Percentiles rank a stretch among this genome's conserved stretches.
Conservation (phyloP, 495 filamentous ascomycete genomes). For the Annulohypoxylon nitens region DNA sequence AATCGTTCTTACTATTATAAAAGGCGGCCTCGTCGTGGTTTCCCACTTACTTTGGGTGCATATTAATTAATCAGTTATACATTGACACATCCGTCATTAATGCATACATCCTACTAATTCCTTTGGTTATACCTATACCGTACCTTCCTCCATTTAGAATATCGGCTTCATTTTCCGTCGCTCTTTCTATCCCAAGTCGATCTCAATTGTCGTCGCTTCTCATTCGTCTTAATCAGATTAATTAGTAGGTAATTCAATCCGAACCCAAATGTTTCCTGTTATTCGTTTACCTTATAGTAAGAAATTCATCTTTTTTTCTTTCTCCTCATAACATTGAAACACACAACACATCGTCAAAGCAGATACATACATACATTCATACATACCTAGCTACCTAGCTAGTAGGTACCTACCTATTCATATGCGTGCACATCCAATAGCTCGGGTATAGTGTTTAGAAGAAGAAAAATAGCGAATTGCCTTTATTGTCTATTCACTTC, state of each 20-base stretch:
- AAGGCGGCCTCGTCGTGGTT: conserved; percentile 18
- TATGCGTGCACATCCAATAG: neutral
- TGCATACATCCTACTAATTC: neutral
- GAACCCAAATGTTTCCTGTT: neutral
- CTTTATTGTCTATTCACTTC: conserved; percentile 7
- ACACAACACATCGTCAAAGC: neutral
- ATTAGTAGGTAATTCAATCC: conserved; percentile 23
- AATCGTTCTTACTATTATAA: conserved; percentile 10
- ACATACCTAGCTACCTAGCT: neutral
- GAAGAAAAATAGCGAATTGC: neutral
- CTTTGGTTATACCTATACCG: neutral
- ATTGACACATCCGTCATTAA: no score
- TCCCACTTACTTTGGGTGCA: neutral
- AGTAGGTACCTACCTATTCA: neutral
- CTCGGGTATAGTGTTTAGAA: neutral
- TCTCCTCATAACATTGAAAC: neutral
- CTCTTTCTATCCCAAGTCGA: conserved; percentile 2
- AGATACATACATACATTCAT: neutral
- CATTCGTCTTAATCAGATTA: neutral
- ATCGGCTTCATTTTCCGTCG: conserved; percentile 3
- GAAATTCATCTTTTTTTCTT: neutral
- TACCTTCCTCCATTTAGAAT: conserved; percentile 8
- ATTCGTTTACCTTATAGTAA: conserved; percentile 4
- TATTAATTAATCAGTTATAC: neutral
- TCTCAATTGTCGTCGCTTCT: neutral